Base-by-base conservation (phyloP, 83 land plant species). In the Picea abies region DNA sequence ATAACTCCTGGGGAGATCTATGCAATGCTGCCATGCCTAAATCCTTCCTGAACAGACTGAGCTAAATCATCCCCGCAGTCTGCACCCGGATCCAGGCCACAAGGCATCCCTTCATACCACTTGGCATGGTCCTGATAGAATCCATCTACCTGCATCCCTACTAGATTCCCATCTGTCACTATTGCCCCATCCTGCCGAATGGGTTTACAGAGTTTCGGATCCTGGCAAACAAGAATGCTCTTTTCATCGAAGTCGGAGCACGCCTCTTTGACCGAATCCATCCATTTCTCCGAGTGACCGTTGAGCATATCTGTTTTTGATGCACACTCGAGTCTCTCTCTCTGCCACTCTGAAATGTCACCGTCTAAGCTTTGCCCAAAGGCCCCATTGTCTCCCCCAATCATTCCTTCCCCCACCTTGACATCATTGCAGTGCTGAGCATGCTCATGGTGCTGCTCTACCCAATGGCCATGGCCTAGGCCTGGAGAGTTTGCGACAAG, bases 21-120 rank as follows among this genome's bases (percentile, higher is more conserved):
- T 44, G 84, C 88, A 70, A 92, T 90, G 81, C 84, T 88, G 23
- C 87, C 90, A 86, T 89, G 84, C 80, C 88, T 79, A 73, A 90
- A 90, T 11, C 90, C 89, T 49, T 80, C 81, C 32, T 66, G 80
- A 20, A 83, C 84, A n/a, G 84, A 8, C 32, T 83, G 84, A 22
- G 84, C 41, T 32, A 83, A 77, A n/a, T 83, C 88, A 84, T 90
- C 96, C 20, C 80, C 93, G 62, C 90, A 90, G 58, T 85, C 94
- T 66, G 86, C 75, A 85, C 86, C 63, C 8, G 94, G 41, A 76
- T 92, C 96, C 85, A 92, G 79, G 6, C 83, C 87, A 83, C 92
- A 87, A 56, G 96, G 92, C 69, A 92, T 88, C 68, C 85, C 85
- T 35, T 94, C 96, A 86, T 89, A 94, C 96, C 96, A 94, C 73